A percentile compares a stretch with the other conserved stretches of the same genome.
phyloP scores from a whole-genome alignment of 352 stramenopile genomes.

The Phytopythium chamaehyphon region DNA sequence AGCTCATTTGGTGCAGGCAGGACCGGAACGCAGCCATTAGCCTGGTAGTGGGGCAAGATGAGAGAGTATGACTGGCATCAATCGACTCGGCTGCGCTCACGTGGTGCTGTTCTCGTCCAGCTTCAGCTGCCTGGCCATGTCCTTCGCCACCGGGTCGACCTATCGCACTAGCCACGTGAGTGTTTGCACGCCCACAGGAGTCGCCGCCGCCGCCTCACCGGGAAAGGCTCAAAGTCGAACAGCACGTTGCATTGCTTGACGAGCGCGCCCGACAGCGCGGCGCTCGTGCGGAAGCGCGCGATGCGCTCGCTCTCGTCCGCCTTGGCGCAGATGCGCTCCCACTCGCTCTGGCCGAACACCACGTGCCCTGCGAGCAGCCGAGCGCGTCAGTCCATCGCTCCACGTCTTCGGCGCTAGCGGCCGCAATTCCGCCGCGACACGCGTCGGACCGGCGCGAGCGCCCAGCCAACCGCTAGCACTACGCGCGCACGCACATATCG shows the following conservation, averaged over 20 bases:
- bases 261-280: conserved; percentile 57
- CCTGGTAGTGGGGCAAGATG: conserved; percentile 15
- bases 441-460: background rate
- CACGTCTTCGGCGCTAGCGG: background rate
- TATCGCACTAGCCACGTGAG: conserved; percentile 9
- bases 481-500: conserved; percentile 37
- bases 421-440: background rate
- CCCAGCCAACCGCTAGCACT: background rate
- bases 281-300: conserved; percentile 66
- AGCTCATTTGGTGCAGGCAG: conserved; percentile 67
- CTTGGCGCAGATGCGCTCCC: conserved; percentile 55
- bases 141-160: conserved; percentile 50
- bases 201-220: conserved; percentile 19
- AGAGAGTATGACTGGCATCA: too few species aligned
- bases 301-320: conserved; percentile 62
- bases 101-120: conserved; percentile 41
- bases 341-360: conserved; percentile 69
- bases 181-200: conserved; percentile 1
- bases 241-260: conserved; percentile 72
- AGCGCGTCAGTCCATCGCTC: conserved; percentile 2
- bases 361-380: conserved; percentile 28
- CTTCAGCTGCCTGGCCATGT: conserved; percentile 46
- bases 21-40: conserved; percentile 61
- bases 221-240: conserved; percentile 74
- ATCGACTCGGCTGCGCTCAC: conserved; percentile 16